Base-by-base conservation (phyloP, 2,329 filamentous ascomycete species). In the Penicillium sp. region DNA sequence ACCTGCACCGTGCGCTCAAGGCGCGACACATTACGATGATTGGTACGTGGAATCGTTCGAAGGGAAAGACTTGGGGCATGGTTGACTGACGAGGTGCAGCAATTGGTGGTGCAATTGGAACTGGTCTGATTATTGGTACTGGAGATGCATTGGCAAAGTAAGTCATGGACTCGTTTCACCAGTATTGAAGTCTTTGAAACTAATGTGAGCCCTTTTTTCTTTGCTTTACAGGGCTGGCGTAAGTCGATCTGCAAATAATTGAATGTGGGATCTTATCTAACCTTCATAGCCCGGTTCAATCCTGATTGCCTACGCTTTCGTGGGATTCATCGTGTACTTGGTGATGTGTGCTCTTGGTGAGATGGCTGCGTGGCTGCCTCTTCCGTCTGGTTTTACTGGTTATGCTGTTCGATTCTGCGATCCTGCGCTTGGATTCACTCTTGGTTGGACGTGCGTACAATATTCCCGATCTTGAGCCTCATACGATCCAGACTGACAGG, bases 341-440 rank as follows among this genome's bases (percentile, higher is more conserved):
- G 91, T 95, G 68, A 93, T 95, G 90, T 88, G 87, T 60, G 88
- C 86, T 59, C 85, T 95, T 4, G 91, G 91, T 64, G 91, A 94
- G 76, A 95, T 95, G 90, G 90, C 91, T 8, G 85, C 91, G 55
- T 95, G 90, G 89, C 77, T 95, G 37, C 91, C 91, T 54, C 82
- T 93, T 70, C 85, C 87, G 57, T 87, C 89, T 73, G 91, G 91
- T 68, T 96, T 95, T 77, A 90, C 90, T 62, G 90, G 90, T 70
- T 95, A 93, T 72, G 90, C 91, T 26, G 84, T 87, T 62, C 85
- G 91, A 52, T 95, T 92, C 79, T 89, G 87, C 70, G 90, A 95
- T 69, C 90, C 90, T 56, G 89, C 90, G 62, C 84, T 95, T 28
- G 91, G 91, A 57, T 95, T 95, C 74, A 85, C 89, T 59, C 83